Conservation (phyloP, 2,329 filamentous ascomycete genomes). For the Aspergillus sp. region DNA sequence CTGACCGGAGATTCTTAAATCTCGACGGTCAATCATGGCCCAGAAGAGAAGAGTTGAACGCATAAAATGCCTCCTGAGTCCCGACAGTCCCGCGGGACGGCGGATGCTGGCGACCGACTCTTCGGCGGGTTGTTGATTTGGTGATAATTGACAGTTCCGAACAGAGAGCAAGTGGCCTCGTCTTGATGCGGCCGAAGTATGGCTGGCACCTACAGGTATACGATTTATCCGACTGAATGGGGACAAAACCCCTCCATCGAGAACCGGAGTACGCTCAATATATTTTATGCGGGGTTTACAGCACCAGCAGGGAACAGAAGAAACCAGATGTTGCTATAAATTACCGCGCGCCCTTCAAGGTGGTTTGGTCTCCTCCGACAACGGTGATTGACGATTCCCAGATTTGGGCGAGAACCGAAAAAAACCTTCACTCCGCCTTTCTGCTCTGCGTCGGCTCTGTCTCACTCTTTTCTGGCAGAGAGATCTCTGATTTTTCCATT, state of each 20-base stretch:
- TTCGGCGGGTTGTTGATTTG: neutral
- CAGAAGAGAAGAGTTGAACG: neutral
- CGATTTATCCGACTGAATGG: neutral
- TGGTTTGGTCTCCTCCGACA: neutral
- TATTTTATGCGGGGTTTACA: neutral
- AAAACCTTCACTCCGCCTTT: constrained; percentile 1
- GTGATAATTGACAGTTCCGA: neutral
- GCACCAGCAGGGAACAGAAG: neutral
- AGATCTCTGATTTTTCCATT: neutral
- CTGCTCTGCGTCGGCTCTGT: neutral
- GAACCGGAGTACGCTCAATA: constrained; percentile 4
- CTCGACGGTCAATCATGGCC: neutral
- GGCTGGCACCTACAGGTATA: neutral
- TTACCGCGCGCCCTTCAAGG: neutral
- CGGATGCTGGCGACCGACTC: neutral
- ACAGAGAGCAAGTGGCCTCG: neutral
- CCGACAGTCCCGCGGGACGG: neutral
- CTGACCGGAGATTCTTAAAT: neutral
- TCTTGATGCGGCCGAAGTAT: no score
- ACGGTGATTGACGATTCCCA: constrained; percentile 2
- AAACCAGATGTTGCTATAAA: neutral
- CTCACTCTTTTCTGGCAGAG: neutral
- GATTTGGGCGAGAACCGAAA: constrained; percentile 2
- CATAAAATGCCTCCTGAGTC: neutral
- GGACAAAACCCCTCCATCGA: neutral